These are phyloP conservation scores for Mesotaenium endlicherianum DNA, from an alignment of 139 green algal genomes.

Conservation along the genomic window DNA sequence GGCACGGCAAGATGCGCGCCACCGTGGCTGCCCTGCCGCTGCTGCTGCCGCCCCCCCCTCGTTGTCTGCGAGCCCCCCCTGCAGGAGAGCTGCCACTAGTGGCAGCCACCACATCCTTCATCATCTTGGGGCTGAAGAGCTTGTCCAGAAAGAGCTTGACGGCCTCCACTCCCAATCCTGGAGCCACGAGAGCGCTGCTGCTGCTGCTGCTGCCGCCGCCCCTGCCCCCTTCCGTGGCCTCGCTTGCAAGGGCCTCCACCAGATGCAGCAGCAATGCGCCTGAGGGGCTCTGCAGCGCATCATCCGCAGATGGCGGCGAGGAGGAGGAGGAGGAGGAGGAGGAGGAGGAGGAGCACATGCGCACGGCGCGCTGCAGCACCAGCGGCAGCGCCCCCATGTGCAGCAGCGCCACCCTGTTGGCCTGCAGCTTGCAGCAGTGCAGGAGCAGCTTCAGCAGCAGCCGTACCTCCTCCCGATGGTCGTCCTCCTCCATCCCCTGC, in stretches of 20 bases:
- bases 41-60: background rate
- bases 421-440: slow-evolving; percentile 35
- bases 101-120: no score
- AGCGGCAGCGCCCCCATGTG: slow-evolving; percentile 50
- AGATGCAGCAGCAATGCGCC: slow-evolving; percentile 41
- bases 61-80: background rate
- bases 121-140: slow-evolving; percentile 32
- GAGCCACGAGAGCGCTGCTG: background rate
- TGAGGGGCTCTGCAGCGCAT: slow-evolving; percentile 13
- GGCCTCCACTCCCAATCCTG: slow-evolving; percentile 36
- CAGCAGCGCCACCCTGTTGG: slow-evolving; percentile 56
- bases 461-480: slow-evolving; percentile 1
- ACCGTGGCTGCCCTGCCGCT: slow-evolving; percentile 47
- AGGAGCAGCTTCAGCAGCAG: slow-evolving; percentile 55
- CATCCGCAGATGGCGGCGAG: background rate
- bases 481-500: background rate
- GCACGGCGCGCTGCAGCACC: slow-evolving; percentile 42
- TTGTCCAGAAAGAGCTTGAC: slow-evolving; percentile 55
- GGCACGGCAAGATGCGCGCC: slow-evolving; percentile 60
- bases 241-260: slow-evolving; percentile 32
- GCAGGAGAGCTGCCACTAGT: no score
- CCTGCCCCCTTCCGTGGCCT: slow-evolving; percentile 28
- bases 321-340: background rate
- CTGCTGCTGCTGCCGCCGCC: background rate
- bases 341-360: background rate